These are phyloP conservation scores for Mikania micrantha DNA, from an alignment of 129 eudicot species.

Conservation along the genomic window DNA sequence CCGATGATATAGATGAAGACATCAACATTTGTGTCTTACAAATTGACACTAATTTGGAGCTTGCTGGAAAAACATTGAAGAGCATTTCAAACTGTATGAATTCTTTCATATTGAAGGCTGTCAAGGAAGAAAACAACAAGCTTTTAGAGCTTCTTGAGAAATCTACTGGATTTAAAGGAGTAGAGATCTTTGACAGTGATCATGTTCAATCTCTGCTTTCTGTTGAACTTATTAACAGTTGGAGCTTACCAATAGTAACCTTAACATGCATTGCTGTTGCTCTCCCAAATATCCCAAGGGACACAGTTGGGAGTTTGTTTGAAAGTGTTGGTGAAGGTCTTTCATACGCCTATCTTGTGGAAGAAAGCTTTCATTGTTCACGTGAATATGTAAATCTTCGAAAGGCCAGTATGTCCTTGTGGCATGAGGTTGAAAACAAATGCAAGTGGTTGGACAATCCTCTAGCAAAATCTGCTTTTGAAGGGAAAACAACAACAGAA, in stretches of 20 bases:
- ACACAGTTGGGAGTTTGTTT: not conserved
- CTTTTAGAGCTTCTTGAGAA: conserved; percentile 9
- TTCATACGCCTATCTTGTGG: not conserved
- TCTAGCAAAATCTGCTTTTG: not conserved
- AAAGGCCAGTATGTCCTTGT: conserved; percentile 12
- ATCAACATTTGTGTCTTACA: conserved; percentile 9
- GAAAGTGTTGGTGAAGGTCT: conserved; percentile 17
- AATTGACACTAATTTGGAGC: not conserved
- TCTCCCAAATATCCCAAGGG: not conserved
- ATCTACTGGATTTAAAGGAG: not conserved
- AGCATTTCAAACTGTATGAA: not conserved
- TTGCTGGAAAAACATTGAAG: not conserved
- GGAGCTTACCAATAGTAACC: conserved; percentile 13
- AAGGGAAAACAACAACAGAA: conserved; percentile 1
- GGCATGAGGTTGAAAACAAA: conserved; percentile 22
- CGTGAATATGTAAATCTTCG: not conserved
- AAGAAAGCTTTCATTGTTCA: not conserved
- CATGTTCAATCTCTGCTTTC: not conserved
- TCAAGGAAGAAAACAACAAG: conserved; percentile 1
- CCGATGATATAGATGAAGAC: not conserved
- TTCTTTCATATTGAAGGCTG: not conserved
- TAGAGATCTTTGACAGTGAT: conserved; percentile 1
- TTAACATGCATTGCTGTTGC: conserved; percentile 9
- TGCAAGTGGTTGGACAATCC: conserved; percentile 23
- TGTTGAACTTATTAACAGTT: not conserved